Percentiles rank a stretch among this genome's conserved stretches.
phyloP scores from a whole-genome alignment of 805 yeast species.

The Myxozyma monticola region DNA sequence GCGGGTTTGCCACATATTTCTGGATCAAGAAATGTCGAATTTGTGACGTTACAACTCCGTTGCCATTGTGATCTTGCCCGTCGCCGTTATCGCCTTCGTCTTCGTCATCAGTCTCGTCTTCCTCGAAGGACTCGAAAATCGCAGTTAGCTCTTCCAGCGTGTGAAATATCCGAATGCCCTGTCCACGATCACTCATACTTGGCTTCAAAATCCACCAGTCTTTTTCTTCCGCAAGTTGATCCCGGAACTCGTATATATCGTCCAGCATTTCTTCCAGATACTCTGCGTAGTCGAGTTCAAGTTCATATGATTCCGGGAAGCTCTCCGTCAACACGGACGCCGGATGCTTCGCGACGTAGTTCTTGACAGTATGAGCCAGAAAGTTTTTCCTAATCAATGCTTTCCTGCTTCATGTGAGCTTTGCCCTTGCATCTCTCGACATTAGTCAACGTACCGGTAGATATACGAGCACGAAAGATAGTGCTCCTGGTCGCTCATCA shows the following conservation, averaged over 20 bases:
- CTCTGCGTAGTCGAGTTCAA: constrained; percentile 94
- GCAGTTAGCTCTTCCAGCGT: constrained; percentile 77
- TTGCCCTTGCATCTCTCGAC: background rate
- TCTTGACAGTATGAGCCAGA: constrained; percentile 78
- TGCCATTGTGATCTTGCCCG: constrained; percentile 40
- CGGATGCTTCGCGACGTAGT: constrained; percentile 74
- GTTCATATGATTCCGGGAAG: constrained; percentile 71
- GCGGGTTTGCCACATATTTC: constrained; percentile 68
- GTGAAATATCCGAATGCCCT: constrained; percentile 83
- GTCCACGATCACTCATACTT: constrained; percentile 95
- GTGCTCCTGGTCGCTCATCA: constrained; percentile 45
- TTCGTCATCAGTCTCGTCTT: constrained; percentile 62
- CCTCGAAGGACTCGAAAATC: constrained; percentile 84
- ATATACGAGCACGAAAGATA: constrained; percentile 79
- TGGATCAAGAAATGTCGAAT: constrained; percentile 89
- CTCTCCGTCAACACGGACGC: constrained; percentile 57
- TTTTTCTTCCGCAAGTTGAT: constrained; percentile 64
- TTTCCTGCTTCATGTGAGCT: constrained; percentile 48
- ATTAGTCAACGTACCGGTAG: constrained; percentile 43
- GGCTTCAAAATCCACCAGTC: constrained; percentile 84
- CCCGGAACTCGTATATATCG: constrained; percentile 84
- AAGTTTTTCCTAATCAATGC: constrained; percentile 90
- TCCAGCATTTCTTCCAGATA: constrained; percentile 91
- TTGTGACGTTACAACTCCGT: constrained; percentile 80
- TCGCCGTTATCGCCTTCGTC: constrained; percentile 39